These are phyloP conservation scores for Cymbidium sinense DNA, from an alignment of 106 monocot genomes.

Conservation along the genomic window DNA sequence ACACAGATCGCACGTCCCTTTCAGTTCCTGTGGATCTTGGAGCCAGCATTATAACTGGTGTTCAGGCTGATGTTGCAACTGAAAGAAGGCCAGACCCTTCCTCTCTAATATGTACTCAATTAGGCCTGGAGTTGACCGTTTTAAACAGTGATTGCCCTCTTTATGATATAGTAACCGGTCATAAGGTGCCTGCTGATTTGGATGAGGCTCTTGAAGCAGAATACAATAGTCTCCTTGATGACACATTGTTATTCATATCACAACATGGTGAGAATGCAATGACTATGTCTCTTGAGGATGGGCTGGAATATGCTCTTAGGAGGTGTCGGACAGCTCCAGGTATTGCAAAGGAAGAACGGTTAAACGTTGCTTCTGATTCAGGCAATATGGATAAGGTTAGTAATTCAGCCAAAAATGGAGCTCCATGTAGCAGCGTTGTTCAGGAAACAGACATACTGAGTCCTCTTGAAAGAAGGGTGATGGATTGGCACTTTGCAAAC, in stretches of 20 bases:
- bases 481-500: constrained; percentile 99
- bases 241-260: constrained; percentile 62
- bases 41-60: constrained; percentile 99
- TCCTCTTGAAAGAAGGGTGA: constrained; percentile 90
- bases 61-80: constrained; percentile 92
- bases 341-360: constrained; percentile 21
- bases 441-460: constrained; percentile 36
- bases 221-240: constrained; percentile 95
- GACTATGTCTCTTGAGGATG: constrained; percentile 82
- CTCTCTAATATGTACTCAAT: constrained; percentile 79
- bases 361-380: constrained; percentile 14
- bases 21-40: constrained; percentile 99
- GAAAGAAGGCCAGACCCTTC: constrained; percentile 95
- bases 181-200: constrained; percentile 80
- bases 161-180: constrained; percentile 78
- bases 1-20: constrained; percentile 78
- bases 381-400: neutral
- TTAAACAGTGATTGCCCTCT: constrained; percentile 98
- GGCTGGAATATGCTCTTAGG: constrained; percentile 80
- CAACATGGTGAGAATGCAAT: constrained; percentile 56
- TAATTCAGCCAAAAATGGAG: neutral
- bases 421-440: neutral
- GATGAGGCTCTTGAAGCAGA: constrained; percentile 92
- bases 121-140: constrained; percentile 82
- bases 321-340: constrained; percentile 32